These are phyloP conservation scores for Medicago arabica DNA, from an alignment of 306 rosid genomes.

Conservation along the genomic window DNA sequence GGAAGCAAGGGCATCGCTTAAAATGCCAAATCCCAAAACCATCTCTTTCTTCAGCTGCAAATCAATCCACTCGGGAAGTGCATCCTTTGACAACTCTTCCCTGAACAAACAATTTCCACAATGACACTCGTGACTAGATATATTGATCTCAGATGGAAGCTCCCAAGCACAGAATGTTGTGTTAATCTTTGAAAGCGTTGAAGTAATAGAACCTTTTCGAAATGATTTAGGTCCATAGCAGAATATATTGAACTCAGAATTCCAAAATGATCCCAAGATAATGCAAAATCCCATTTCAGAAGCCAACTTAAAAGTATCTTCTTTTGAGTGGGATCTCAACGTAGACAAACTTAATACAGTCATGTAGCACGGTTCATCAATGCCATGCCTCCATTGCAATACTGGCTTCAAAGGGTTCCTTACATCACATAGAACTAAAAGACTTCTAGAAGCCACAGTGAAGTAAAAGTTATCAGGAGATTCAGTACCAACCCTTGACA, in stretches of 20 bases:
- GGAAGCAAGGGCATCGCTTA: conserved; percentile 52
- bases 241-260: conserved; percentile 60
- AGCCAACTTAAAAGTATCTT: conserved; percentile 56
- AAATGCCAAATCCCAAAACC: conserved; percentile 68
- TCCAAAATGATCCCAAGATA: conserved; percentile 73
- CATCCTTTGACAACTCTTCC: conserved; percentile 62
- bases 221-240: conserved; percentile 62
- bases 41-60: conserved; percentile 80
- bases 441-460: conserved; percentile 57
- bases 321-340: conserved; percentile 60
- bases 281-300: conserved; percentile 71
- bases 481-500: conserved; percentile 49
- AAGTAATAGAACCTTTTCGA: conserved; percentile 46
- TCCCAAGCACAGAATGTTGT: conserved; percentile 65
- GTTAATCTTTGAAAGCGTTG: conserved; percentile 45
- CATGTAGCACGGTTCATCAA: conserved; percentile 56
- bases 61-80: conserved; percentile 74
- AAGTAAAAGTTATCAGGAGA: conserved; percentile 54
- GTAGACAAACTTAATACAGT: conserved; percentile 57
- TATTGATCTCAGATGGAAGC: conserved; percentile 58
- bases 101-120: conserved; percentile 67
- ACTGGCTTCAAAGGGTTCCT: conserved; percentile 67
- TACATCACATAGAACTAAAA: conserved; percentile 69
- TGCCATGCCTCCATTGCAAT: conserved; percentile 68
- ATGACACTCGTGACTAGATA: conserved; percentile 55